Evolutionary conservation across 225 moss, liverwort and hornwort species (phyloP).

Genomic region (Bryum argenteum): DNA sequence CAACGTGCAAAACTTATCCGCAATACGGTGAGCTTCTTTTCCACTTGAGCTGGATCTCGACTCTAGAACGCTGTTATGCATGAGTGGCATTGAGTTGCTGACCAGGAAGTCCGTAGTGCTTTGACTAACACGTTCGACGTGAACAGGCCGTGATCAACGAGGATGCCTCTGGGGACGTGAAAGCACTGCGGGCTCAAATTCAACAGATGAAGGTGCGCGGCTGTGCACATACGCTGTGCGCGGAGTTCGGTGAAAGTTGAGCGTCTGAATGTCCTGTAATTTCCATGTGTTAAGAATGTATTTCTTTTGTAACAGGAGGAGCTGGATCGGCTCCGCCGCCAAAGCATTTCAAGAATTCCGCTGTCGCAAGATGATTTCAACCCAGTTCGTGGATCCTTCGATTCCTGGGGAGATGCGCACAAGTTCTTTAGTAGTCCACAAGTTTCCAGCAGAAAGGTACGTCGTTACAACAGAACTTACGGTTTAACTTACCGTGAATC

Average conservation of each 20-base stretch:
- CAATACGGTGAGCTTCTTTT: conserved; percentile 66
- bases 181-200: conserved; percentile 79
- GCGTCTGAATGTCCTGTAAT: background rate
- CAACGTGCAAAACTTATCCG: conserved; percentile 94
- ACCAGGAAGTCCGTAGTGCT: background rate
- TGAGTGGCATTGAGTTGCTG: background rate
- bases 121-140: conserved; percentile 17
- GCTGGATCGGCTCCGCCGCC: conserved; percentile 80
- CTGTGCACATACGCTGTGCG: background rate
- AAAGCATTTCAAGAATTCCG: conserved; percentile 70
- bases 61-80: background rate
- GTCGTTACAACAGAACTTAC: no score
- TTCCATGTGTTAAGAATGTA: background rate
- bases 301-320: conserved; percentile 57
- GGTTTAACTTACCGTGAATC: background rate
- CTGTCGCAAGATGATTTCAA: conserved; percentile 55
- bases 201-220: conserved; percentile 78
- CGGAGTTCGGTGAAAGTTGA: background rate
- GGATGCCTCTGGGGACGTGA: conserved; percentile 87
- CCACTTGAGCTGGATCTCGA: background rate
- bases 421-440: conserved; percentile 52
- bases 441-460: conserved; percentile 72
- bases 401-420: conserved; percentile 58
- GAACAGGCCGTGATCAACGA: conserved; percentile 87
- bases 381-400: conserved; percentile 46